Evolutionary conservation across 148 eudicot genomes (phyloP), one percentile per base, ranked within the genome.

Genomic region (Suaeda aralocaspica): DNA sequence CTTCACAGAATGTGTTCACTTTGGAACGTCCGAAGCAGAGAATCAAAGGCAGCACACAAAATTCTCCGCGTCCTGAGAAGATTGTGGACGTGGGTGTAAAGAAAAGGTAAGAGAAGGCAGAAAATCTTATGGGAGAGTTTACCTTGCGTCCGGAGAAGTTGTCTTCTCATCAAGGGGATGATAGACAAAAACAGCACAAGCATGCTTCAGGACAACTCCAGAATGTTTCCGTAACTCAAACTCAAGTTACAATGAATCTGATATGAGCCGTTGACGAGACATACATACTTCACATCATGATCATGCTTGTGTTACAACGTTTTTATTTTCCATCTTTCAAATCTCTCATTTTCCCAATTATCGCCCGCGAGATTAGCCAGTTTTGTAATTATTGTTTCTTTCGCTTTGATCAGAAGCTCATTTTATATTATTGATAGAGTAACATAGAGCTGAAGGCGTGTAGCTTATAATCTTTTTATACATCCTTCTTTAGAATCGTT

Each of bases 71-170:
- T 36, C 83, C 72, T 50, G 41, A 59, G 19, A 74, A 71, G 49
- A 69, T 66, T 30, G 70, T 57, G 13, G 88, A 87, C 14, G 51
- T 46, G 33, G 28, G 74, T 61, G 70, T 73, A 8, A 92, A 87
- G 83, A 90, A 90, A 94, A 87, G 73, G 82, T 81, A 25, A 90
- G 85, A 82, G 85, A 87, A 82, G 84, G 82, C 82, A 62, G 90
- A 89, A 59, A 28, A 59, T 15, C 81, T 75, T 25, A 29, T 28
- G 29, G 80, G 67, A 34, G 90, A 83, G 55, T 53, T 69, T 68
- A 81, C 73, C 26, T 26, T 68, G 31, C 86, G 64, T 36, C 69
- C 81, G 3, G 90, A 87, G 66, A 85, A 84, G 73, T 39, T 59
- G 49, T 61, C 64, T 73, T 76, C 79, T 24, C 77, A 73, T 33